Evolutionary conservation across 352 stramenopile genomes (phyloP).

Genomic region (Globisporangium viniferum): DNA sequence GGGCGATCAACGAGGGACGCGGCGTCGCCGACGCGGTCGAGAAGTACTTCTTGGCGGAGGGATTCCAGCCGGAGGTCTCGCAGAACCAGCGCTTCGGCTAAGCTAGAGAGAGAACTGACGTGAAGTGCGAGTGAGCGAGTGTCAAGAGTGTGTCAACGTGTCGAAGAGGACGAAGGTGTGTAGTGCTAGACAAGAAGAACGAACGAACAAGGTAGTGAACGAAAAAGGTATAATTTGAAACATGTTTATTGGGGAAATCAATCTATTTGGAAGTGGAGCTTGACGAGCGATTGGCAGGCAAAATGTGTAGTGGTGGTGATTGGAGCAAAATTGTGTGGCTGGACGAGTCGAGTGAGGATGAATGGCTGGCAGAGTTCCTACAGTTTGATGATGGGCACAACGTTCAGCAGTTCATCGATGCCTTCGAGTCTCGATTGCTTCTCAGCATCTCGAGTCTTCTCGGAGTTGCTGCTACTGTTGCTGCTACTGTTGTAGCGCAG

Average conservation of each 20-base stretch:
- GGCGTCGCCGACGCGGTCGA: constrained; percentile 88
- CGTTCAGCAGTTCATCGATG: constrained; percentile 12
- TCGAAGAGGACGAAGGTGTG: constrained; percentile 1
- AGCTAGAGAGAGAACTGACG: constrained; percentile 1
- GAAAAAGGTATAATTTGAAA: constrained; percentile 10
- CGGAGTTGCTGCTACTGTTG: constrained; percentile 5
- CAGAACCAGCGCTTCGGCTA: constrained; percentile 80
- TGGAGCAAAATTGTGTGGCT: constrained; percentile 1
- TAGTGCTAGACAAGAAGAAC: constrained; percentile 8
- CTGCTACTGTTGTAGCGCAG: constrained; percentile 51
- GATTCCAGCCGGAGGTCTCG: constrained; percentile 72
- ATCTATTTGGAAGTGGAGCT: not conserved
- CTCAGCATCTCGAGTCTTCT: not conserved
- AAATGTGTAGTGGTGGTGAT: not conserved
- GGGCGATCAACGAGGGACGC: constrained; percentile 97
- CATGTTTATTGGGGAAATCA: constrained; percentile 8
- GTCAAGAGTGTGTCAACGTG: constrained; percentile 5
- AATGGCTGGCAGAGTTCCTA: constrained; percentile 1
- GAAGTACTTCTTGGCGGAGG: constrained; percentile 80
- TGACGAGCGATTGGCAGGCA: not conserved
- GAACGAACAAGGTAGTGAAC: not conserved
- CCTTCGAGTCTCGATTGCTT: constrained; percentile 10
- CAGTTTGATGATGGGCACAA: constrained; percentile 32
- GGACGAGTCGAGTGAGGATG: not conserved
- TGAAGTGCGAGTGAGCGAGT: not conserved